Percentiles rank a stretch among this genome's conserved stretches.
These are phyloP conservation scores for Rosa hybrid DNA, from an alignment of 331 rosid species.

Conservation along the genomic window DNA sequence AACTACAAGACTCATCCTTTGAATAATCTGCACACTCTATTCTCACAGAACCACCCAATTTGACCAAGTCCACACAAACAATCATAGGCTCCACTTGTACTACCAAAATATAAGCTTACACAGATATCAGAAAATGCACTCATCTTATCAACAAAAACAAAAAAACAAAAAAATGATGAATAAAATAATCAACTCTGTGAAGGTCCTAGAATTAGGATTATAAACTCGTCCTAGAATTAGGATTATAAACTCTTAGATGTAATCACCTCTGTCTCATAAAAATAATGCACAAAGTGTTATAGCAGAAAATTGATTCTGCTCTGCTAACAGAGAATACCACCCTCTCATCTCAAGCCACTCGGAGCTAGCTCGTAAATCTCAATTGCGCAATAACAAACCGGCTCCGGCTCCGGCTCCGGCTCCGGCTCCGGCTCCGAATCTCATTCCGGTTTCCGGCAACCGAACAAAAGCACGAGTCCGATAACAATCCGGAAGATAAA, in stretches of 20 bases:
- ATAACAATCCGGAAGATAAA: neutral
- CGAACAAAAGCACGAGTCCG: conserved; percentile 32
- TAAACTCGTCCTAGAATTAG: no score
- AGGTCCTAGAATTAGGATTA: no score
- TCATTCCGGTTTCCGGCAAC: conserved; percentile 6
- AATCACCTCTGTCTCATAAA: neutral
- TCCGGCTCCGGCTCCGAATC: neutral
- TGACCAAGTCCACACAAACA: conserved; percentile 25
- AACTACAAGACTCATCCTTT: neutral
- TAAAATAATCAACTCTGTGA: neutral
- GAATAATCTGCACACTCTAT: neutral
- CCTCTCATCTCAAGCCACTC: no score
- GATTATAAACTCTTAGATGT: no score
- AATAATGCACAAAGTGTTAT: neutral
- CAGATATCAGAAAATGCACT: conserved; percentile 10
- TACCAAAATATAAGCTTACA: neutral
- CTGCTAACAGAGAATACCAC: no score
- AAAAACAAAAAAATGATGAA: neutral
- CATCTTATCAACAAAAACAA: neutral
- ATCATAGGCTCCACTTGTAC: neutral
- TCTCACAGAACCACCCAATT: conserved; percentile 8
- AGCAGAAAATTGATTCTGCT: neutral
- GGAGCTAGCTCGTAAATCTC: neutral
- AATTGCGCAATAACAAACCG: conserved; percentile 2
- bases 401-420: neutral